Evolutionary conservation across 164 flowering plant genomes (phyloP).

Genomic region (Berberis vulgaris): DNA sequence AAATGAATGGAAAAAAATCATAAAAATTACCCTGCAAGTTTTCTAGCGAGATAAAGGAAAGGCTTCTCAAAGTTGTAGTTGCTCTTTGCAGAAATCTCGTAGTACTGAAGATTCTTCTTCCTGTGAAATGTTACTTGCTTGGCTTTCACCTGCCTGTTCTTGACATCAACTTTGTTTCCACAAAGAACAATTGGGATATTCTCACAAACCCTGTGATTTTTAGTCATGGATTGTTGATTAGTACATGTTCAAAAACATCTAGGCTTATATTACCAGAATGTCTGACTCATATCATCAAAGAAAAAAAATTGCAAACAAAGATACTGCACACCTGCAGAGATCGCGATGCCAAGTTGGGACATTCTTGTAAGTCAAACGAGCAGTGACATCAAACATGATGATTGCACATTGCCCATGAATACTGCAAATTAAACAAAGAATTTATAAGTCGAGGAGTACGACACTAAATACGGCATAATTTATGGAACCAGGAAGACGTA

Average conservation of each 20-base stretch:
- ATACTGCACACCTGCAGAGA: conserved; percentile 39
- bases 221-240: neutral
- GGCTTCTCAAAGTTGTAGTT: conserved; percentile 70
- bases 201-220: conserved; percentile 41
- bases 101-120: conserved; percentile 64
- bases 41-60: conserved; percentile 58
- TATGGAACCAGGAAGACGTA: neutral
- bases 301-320: neutral
- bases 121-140: conserved; percentile 67
- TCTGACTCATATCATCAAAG: neutral
- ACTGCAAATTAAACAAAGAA: conserved; percentile 19
- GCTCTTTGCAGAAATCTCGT: conserved; percentile 67
- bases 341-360: conserved; percentile 74
- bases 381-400: conserved; percentile 65
- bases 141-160: conserved; percentile 64
- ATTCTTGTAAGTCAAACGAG: conserved; percentile 60
- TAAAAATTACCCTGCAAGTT: conserved; percentile 47
- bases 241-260: neutral
- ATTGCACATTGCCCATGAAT: conserved; percentile 77
- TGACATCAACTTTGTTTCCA: conserved; percentile 71
- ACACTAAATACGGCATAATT: neutral
- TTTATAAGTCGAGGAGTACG: neutral
- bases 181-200: conserved; percentile 64
- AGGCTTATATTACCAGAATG: neutral
- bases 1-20: neutral